phyloP scores from a whole-genome alignment of 495 filamentous ascomycete species.

The Neurospora hispaniola region DNA sequence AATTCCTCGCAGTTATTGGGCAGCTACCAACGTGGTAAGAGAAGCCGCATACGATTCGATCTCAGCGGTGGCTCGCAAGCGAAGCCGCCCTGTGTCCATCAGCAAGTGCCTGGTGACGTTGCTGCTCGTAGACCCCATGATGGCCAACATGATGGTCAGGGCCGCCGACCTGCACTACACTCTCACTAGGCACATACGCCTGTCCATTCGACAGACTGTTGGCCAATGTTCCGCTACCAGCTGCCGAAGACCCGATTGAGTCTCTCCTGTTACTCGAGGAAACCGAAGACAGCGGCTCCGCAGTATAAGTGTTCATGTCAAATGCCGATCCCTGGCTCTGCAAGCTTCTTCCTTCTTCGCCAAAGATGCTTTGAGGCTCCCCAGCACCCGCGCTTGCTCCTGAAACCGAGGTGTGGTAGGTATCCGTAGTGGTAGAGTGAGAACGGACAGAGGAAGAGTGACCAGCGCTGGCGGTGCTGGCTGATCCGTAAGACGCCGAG shows the following conservation, averaged over 20 bases:
- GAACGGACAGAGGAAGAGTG: slow-evolving; percentile 8
- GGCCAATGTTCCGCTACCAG: not conserved
- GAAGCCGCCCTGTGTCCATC: not conserved
- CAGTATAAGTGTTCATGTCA: slow-evolving; percentile 12
- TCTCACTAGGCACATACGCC: slow-evolving; percentile 17
- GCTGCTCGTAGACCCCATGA: not conserved
- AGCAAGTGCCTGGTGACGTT: not conserved
- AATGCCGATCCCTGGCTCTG: slow-evolving; percentile 14
- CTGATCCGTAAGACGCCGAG: slow-evolving; percentile 4
- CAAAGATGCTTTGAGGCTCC: slow-evolving; percentile 8
- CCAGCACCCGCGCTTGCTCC: slow-evolving; percentile 5
- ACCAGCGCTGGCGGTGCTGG: not conserved
- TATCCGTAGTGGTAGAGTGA: slow-evolving; percentile 6
- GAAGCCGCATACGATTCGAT: not conserved
- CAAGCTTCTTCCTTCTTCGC: slow-evolving; percentile 13
- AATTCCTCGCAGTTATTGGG: not conserved
- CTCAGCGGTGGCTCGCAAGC: not conserved
- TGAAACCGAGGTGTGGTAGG: slow-evolving; percentile 5
- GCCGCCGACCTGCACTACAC: not conserved
- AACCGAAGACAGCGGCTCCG: slow-evolving; percentile 7
- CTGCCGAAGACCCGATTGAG: slow-evolving; percentile 8
- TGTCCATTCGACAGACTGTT: slow-evolving; percentile 15
- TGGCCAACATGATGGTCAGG: not conserved
- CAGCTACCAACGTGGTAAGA: not conserved
- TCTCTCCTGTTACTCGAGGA: slow-evolving; percentile 3